Base-by-base conservation (phyloP, 1,284 basidiomycete genomes). In the Afroboletus lepidellus region DNA sequence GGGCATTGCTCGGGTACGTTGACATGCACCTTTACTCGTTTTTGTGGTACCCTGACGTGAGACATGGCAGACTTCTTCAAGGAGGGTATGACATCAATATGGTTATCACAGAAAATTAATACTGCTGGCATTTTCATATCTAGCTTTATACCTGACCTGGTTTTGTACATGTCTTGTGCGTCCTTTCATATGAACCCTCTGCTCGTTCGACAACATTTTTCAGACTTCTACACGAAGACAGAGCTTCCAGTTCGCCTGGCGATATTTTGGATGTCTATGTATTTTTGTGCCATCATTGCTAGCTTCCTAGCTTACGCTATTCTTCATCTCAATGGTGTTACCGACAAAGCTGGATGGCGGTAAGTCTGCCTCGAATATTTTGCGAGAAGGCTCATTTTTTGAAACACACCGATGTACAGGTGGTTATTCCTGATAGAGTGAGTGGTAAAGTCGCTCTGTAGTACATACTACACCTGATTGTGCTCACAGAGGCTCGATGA, bases 201-300 rank as follows among this genome's bases (percentile, higher is more conserved):
- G 11, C 8, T 36, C 1, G n/a, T 18, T 23, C 50, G 4, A 54
- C 1, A 16, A 33, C 32, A 3, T 44, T 4, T n/a, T 7, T 13
- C 15, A 65, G 62, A 63, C 39, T 89, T 81, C 60, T 87, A 87
- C 65, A 86, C 81, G 3, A 84, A 83, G 64, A 77, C 69, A 6
- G 84, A 87, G 62, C 73, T 90, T 3, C 85, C 86, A 0, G 67
- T 87, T 37, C 80, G 88, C 3, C 70, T 90, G 8, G 78, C 83
- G 0, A 70, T 78, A 41, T 89, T 89, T 71, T 90, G 84, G 85
- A 78, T 84, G 33, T 76, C 77, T n/a, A 74, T 79, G 56, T 48
- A 59, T 21, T 52, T 80, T 8, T 77, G 77, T 50, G 69, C 66
- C 18, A 80, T 87, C 36, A 38, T 81, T 1, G 75, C 74, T n/a